Base-by-base conservation (phyloP, 805 yeast species). In the Yueomyces sp. region DNA sequence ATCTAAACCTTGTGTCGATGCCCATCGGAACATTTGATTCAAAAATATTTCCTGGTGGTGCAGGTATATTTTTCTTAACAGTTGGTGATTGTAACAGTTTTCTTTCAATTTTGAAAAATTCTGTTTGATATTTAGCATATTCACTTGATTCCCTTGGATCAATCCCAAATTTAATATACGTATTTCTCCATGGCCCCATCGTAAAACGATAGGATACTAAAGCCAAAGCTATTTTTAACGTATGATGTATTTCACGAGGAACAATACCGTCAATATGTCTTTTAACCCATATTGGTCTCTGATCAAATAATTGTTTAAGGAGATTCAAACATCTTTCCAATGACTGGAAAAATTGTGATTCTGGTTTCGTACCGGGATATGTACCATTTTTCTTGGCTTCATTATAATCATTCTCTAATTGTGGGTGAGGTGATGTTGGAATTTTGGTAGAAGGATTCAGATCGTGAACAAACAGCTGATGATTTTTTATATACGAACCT, bases 141-240 rank as follows among this genome's bases (percentile, higher is more conserved):
- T 66, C 57, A 1, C 63, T 53, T 40, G 81, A 77, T 2, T 62
- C 52, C 38, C 74, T 65, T 0, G 97, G 96, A 61, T 90, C 85
- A 37, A 79, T 69, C 1, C 96, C 96, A 51, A 79, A 77, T 50
- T 67, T 73, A 39, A 87, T 78, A 57, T 81, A 86, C 8, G 92
- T 76, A 47, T 85, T 86, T 52, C 97, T 72, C 95, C 95, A 92
- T 0, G 97, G 98, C 0, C 98, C 98, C 54, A 82, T 83, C 36
- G 82, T 77, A 57, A 79, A 83, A 38, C 85, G 73, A 57, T 78
- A 92, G 0, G 95, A 73, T 0, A 86, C 82, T 57, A 84, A 81
- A 0, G 97, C 95, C 41, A 92, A 60, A 0, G 96, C 94, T 49
- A 74, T 79, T 52, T 82, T 79, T 39, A 90, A 49, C 55, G 76